A percentile compares a stretch with the other conserved stretches of the same genome.
Evolutionary conservation across 2,329 filamentous ascomycete genomes (phyloP).

Genomic region (Thelonectria rubi): DNA sequence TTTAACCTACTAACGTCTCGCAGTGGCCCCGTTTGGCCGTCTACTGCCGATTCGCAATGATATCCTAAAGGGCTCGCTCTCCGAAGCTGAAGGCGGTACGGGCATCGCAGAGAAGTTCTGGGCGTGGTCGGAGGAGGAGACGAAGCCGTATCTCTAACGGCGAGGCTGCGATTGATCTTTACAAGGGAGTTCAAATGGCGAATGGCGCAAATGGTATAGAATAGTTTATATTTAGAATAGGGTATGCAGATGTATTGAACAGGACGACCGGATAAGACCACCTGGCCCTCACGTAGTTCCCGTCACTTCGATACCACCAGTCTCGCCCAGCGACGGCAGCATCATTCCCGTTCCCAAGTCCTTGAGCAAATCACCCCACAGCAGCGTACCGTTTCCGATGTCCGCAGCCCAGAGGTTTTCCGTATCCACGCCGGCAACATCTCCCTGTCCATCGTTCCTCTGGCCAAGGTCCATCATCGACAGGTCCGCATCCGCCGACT

Average conservation of each 20-base stretch:
- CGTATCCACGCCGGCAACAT: slow-evolving; percentile 9
- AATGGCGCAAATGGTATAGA: background rate
- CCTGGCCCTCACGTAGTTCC: background rate
- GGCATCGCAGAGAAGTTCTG: slow-evolving; percentile 51
- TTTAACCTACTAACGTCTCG: slow-evolving; percentile 4
- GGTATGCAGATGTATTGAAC: background rate
- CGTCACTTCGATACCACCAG: background rate
- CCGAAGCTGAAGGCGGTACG: slow-evolving; percentile 49
- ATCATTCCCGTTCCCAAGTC: slow-evolving; percentile 34
- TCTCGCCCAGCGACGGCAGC: slow-evolving; percentile 16
- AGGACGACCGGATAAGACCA: background rate
- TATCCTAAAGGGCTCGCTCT: slow-evolving; percentile 44
- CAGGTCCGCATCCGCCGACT: slow-evolving; percentile 1
- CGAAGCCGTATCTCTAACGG: slow-evolving; percentile 39
- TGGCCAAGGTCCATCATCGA: slow-evolving; percentile 28
- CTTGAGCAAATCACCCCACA: slow-evolving; percentile 39
- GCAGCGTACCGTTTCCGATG: slow-evolving; percentile 13
- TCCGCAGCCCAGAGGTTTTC: slow-evolving; percentile 31
- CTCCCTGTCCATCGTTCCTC: slow-evolving; percentile 6
- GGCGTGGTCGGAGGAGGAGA: slow-evolving; percentile 53
- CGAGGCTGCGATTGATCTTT: background rate
- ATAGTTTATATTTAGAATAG: background rate
- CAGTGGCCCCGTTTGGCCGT: slow-evolving; percentile 49
- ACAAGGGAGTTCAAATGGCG: background rate
- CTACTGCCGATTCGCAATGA: slow-evolving; percentile 47